Percentiles rank a stretch among this genome's conserved stretches.
Evolutionary conservation across 1,284 basidiomycete species (phyloP).

Genomic region (Cryptococcus neoformans): DNA sequence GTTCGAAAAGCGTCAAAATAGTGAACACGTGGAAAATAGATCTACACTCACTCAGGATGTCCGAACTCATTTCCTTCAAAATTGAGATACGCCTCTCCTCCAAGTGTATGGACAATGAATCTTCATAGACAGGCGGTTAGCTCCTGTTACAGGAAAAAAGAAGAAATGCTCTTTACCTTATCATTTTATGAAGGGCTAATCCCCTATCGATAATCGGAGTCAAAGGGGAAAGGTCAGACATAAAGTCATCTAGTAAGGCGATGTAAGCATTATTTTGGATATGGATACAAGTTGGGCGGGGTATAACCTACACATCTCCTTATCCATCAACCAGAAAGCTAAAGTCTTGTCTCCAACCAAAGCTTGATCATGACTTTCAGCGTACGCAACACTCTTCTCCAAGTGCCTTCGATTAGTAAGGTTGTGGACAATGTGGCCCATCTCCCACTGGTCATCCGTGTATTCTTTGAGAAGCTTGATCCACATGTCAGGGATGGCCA

Average conservation of each 20-base stretch:
- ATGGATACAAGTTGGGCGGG: not conserved
- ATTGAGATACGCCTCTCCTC: slow-evolving; percentile 96
- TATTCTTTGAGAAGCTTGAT: slow-evolving; percentile 97
- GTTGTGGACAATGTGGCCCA: slow-evolving; percentile 83
- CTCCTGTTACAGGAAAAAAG: slow-evolving; percentile 7
- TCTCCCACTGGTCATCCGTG: slow-evolving; percentile 81
- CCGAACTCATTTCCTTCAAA: slow-evolving; percentile 99
- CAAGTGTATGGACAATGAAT: slow-evolving; percentile 83
- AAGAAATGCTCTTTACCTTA: no score
- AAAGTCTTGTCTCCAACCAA: slow-evolving; percentile 97
- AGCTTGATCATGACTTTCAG: slow-evolving; percentile 96
- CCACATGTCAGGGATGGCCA: slow-evolving; percentile 99
- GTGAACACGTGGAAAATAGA: not conserved
- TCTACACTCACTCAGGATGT: slow-evolving; percentile 74
- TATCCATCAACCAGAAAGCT: slow-evolving; percentile 99
- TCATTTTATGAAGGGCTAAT: slow-evolving; percentile 94
- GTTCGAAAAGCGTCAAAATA: not conserved
- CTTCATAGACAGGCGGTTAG: no score
- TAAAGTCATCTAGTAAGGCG: slow-evolving; percentile 69
- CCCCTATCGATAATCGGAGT: slow-evolving; percentile 88
- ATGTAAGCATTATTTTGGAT: not conserved
- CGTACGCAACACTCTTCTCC: slow-evolving; percentile 92
- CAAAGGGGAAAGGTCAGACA: slow-evolving; percentile 85
- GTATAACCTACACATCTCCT: slow-evolving; percentile 86
- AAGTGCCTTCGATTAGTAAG: slow-evolving; percentile 83